Evolutionary conservation across 345 rosid species (phyloP), one percentile per base, ranked within the genome.

Genomic region (Bruguiera parviflora): DNA sequence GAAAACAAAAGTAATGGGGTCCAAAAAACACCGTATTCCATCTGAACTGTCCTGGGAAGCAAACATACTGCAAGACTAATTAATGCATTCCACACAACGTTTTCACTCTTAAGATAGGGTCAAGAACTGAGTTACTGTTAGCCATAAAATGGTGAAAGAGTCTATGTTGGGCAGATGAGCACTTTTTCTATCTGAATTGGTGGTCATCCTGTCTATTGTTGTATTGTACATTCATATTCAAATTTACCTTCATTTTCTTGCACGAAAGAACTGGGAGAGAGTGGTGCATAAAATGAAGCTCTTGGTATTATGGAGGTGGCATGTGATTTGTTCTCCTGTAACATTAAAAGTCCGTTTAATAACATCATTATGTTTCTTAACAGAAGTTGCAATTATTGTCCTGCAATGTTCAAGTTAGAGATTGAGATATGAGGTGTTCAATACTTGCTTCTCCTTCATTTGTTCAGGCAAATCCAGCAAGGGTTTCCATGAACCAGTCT

Each of bases 401-500:
- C 39, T 61, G 11, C 29, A 47, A 56, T 70, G 63, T 3, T 68
- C n/a, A 4, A 53, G 35, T 59, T 55, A 25, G 32, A 63, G 46
- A 43, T 19, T 71, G 59, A 37, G 37, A 20, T 53, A 57, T 72
- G 46, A 57, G 27, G 68, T 52, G 49, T 68, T 60, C 25, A 60
- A 43, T 66, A 46, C 47, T 63, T 73, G 31, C 52, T 56, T 62
- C 16, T 64, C 49, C 74, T 67, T 61, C 69, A 64, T 69, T 62
- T 73, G 22, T 75, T 73, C 76, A 93, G 97, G 96, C 94, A 61
- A 88, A 91, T 82, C 71, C 77, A 32, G 71, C 82, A 52, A 76
- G 81, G 71, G 65, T 63, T 69, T 70, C 83, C 70, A 78, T 72
- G 75, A 78, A 75, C 24, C 87, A 75, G 43, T 66, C 71, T 43